phyloP scores from a whole-genome alignment of 129 eudicot genomes.

The Arctium lappa region DNA sequence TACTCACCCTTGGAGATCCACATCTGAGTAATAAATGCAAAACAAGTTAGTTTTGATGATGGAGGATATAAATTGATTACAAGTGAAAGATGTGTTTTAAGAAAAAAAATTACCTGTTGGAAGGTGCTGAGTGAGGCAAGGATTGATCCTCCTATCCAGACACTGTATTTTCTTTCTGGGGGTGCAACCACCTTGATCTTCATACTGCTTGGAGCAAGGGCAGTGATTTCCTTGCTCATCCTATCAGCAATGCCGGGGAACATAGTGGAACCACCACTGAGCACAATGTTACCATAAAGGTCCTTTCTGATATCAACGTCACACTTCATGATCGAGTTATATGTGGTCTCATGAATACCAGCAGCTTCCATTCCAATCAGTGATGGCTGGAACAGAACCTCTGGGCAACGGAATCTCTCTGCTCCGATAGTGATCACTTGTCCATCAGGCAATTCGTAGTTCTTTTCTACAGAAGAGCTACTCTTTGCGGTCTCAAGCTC shows the following conservation, averaged over 20 bases:
- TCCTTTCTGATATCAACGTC: constrained; percentile 83
- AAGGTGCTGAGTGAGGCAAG: constrained; percentile 83
- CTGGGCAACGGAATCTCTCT: constrained; percentile 81
- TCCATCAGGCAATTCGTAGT: constrained; percentile 73
- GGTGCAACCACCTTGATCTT: constrained; percentile 86
- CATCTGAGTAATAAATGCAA: constrained; percentile 41
- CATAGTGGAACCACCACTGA: constrained; percentile 84
- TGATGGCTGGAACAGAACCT: constrained; percentile 75
- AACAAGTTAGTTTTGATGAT: neutral
- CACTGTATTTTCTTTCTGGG: constrained; percentile 77
- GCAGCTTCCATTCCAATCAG: constrained; percentile 80
- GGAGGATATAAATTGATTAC: neutral
- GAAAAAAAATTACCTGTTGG: constrained; percentile 52
- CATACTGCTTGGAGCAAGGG: constrained; percentile 86
- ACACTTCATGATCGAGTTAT: constrained; percentile 83
- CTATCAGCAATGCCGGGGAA: constrained; percentile 81
- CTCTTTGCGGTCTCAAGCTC: constrained; percentile 76
- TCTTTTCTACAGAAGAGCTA: constrained; percentile 78
- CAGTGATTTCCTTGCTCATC: constrained; percentile 84
- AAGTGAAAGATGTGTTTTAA: neutral
- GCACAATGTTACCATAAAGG: constrained; percentile 69
- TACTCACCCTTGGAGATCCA: constrained; percentile 85
- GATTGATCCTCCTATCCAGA: constrained; percentile 82
- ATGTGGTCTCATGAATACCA: constrained; percentile 74
- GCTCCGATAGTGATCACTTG: constrained; percentile 73